Base-by-base conservation (phyloP, 2,329 filamentous ascomycete genomes). In the Colletotrichum tabaci region DNA sequence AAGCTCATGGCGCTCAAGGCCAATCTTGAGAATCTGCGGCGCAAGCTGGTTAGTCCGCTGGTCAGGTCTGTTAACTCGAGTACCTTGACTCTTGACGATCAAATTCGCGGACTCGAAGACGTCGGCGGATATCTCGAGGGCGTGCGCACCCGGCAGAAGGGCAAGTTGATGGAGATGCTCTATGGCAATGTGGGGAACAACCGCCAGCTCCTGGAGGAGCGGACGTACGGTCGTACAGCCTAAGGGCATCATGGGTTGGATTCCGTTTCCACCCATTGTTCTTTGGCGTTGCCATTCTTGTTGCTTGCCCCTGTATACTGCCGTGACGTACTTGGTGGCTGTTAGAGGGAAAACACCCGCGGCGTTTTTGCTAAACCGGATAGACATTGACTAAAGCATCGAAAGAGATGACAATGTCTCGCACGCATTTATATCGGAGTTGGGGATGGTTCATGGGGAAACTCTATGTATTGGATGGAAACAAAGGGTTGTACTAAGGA, bases 1-100 rank as follows among this genome's bases (percentile, higher is more conserved):
- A 92, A 93, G 73, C 88, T 98, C 49, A 87, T 96, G 65, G 93
- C 92, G 3, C 87, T 98, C 50, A 96, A 97, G 80, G 92, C 94
- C 13, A 96, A 94, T 75, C 88, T 98, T 18, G 95, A 98, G 83
- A 92, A 88, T n/a, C 85, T 98, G 57, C 87, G 96, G 46, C 88
- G 92, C 74, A 96, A 95, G 80, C 87, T 98, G 21, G 93, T 98
- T 50, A 94, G 91, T 64, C 96, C 96, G 18, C 87, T 98, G 3
- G 93, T 98, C 23, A 86, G 93, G 55, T 90, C 91, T 65, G 86
- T 87, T 63, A 91, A 91, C 77, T 87, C 85, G 15, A 94, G 90
- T 73, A 93, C 90, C 35, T 85, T 96, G 21, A 91, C 91, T 1
- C 87, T 98, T 21, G 93, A 96, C 73, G 93, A 95, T 77, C 96